Conservation (phyloP, 768 basidiomycete genomes). For the Cystobasidium tubakii region DNA sequence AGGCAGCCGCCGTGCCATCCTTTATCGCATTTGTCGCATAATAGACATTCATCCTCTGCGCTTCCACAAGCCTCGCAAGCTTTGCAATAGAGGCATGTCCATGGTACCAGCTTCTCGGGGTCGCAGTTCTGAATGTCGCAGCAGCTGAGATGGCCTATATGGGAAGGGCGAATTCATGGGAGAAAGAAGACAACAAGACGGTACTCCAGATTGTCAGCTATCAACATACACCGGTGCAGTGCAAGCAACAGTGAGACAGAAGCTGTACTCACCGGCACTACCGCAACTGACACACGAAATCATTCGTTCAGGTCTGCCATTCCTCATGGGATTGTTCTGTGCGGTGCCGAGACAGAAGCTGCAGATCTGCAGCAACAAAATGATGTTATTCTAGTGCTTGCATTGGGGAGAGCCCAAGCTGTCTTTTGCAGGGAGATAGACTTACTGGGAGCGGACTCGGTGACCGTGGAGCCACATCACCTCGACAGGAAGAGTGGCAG, state of each 20-base stretch:
- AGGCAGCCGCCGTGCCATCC: constrained; percentile 84
- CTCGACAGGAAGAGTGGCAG: too few relatives aligned
- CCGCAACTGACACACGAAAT: not conserved
- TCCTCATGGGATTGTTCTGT: not conserved
- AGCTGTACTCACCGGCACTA: not conserved
- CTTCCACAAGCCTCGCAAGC: constrained; percentile 74
- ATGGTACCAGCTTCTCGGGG: constrained; percentile 47
- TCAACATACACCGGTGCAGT: too few relatives aligned
- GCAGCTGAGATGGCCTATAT: not conserved
- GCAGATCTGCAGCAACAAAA: not conserved
- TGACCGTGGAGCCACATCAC: too few relatives aligned
- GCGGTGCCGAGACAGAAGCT: not conserved
- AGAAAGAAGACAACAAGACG: too few relatives aligned
- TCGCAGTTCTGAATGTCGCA: not conserved
- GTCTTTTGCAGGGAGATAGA: too few relatives aligned
- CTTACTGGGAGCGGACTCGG: too few relatives aligned
- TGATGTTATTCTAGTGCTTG: too few relatives aligned
- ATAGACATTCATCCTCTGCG: constrained; percentile 72
- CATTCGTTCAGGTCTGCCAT: not conserved
- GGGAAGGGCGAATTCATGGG: not conserved
- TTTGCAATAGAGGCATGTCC: constrained; percentile 88
- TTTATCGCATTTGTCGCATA: constrained; percentile 93
- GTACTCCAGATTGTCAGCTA: too few relatives aligned
- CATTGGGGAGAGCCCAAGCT: too few relatives aligned
- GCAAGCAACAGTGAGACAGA: too few relatives aligned